phyloP scores from a whole-genome alignment of 805 yeast genomes.

The Metschnikowia noctiluminum region DNA sequence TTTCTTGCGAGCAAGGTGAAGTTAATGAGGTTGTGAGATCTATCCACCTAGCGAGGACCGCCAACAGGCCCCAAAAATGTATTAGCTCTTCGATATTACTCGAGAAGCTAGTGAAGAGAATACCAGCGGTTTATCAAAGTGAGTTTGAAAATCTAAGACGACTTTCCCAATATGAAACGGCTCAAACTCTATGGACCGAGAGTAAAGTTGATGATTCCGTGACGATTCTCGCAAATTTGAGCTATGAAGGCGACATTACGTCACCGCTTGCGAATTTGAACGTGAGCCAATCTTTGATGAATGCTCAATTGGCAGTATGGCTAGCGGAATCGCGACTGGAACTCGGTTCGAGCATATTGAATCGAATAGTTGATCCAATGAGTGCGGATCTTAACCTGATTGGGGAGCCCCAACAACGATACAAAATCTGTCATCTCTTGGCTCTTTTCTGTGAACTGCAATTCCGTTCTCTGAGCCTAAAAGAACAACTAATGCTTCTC shows the following conservation, averaged over 20 bases:
- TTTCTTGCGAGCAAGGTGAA: slow-evolving; percentile 22
- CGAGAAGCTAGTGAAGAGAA: slow-evolving; percentile 30
- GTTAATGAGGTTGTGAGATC: slow-evolving; percentile 41
- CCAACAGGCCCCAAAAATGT: slow-evolving; percentile 45
- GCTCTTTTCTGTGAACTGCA: slow-evolving; percentile 77
- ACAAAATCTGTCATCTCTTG: slow-evolving; percentile 52
- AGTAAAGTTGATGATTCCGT: slow-evolving; percentile 58
- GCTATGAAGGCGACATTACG: slow-evolving; percentile 10
- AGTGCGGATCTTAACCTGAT: slow-evolving; percentile 17
- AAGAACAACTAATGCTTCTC: slow-evolving; percentile 42
- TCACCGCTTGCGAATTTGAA: slow-evolving; percentile 18
- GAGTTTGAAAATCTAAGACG: slow-evolving; percentile 11
- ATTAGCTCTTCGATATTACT: slow-evolving; percentile 48
- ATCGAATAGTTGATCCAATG: slow-evolving; percentile 52
- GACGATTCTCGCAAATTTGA: slow-evolving; percentile 40
- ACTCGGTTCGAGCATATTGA: slow-evolving; percentile 55
- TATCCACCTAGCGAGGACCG: slow-evolving; percentile 37
- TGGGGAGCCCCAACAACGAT: slow-evolving; percentile 24
- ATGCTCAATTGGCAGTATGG: slow-evolving; percentile 63
- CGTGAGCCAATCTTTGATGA: slow-evolving; percentile 23
- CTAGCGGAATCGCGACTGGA: slow-evolving; percentile 67
- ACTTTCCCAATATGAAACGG: slow-evolving; percentile 38
- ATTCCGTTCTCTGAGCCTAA: slow-evolving; percentile 41
- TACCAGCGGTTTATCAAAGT: slow-evolving; percentile 3
- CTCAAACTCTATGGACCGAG: slow-evolving; percentile 63